These are phyloP conservation scores for Corynascus novoguineensis DNA, from an alignment of 495 filamentous ascomycete genomes.

Conservation along the genomic window DNA sequence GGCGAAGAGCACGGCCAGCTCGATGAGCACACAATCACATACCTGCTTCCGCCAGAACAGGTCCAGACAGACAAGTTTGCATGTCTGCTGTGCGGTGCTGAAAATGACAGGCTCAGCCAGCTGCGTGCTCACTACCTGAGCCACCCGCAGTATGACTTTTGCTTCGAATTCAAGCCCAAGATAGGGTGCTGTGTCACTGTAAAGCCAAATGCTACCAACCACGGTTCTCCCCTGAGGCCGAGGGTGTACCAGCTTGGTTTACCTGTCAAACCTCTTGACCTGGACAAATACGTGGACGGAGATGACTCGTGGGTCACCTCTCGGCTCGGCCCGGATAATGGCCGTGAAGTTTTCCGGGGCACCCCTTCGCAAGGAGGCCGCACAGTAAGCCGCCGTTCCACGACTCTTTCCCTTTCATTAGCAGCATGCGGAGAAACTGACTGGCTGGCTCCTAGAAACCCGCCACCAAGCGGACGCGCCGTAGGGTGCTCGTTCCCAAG, in stretches of 20 bases:
- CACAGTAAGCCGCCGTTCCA: not conserved
- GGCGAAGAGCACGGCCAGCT: constrained; percentile 25
- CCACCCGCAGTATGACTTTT: constrained; percentile 44
- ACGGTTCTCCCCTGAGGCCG: constrained; percentile 17
- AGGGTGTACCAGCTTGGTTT: constrained; percentile 35
- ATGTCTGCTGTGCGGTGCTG: constrained; percentile 44
- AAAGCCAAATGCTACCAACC: constrained; percentile 13
- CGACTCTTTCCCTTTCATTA: not conserved
- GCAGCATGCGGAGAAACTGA: no score
- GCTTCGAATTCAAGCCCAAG: constrained; percentile 30
- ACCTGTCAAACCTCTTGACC: constrained; percentile 33
- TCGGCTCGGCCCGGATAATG: constrained; percentile 38
- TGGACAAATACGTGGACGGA: constrained; percentile 37
- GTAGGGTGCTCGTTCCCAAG: constrained; percentile 40
- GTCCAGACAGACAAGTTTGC: constrained; percentile 36
- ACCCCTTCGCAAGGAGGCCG: not conserved
- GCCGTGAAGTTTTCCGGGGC: constrained; percentile 16
- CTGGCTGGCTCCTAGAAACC: not conserved
- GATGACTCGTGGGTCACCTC: constrained; percentile 39
- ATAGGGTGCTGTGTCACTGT: constrained; percentile 21
- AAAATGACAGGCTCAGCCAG: constrained; percentile 37
- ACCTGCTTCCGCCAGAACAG: constrained; percentile 40
- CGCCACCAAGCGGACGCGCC: constrained; percentile 7
- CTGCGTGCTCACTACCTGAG: constrained; percentile 41
- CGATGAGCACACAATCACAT: constrained; percentile 37